A percentile compares a stretch with the other conserved stretches of the same genome.
These are phyloP conservation scores for Scheffersomyces lignicola DNA, from an alignment of 1,139 yeast species.

Conservation along the genomic window DNA sequence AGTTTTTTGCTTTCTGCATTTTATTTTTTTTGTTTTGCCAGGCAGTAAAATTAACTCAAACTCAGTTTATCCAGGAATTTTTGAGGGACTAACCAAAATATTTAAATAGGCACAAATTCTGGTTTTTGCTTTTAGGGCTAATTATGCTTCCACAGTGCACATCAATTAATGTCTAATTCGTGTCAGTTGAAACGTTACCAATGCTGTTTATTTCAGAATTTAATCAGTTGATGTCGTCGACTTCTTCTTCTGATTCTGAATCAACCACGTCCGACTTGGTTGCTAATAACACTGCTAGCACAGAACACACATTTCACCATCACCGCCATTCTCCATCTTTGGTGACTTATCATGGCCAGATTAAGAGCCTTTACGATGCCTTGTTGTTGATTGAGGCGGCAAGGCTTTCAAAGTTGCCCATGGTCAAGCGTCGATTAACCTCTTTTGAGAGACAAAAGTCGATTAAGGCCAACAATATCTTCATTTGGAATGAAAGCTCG, in stretches of 20 bases:
- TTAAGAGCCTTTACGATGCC: conserved; percentile 59
- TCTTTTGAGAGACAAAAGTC: conserved; percentile 48
- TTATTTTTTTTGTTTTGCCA: background rate
- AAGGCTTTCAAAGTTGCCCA: conserved; percentile 53
- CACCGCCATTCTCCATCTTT: conserved; percentile 31
- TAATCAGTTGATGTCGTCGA: background rate
- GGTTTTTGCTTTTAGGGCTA: background rate
- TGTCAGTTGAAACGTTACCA: background rate
- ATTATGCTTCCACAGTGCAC: background rate
- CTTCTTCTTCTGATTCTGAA: background rate
- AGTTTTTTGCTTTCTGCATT: background rate
- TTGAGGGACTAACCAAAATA: no score
- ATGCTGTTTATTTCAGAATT: conserved; percentile 1
- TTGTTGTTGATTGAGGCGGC: conserved; percentile 63
- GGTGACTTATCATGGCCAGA: conserved; percentile 40
- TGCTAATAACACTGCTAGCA: background rate
- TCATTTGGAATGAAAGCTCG: conserved; percentile 68
- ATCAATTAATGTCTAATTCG: background rate
- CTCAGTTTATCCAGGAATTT: background rate
- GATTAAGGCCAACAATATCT: conserved; percentile 58
- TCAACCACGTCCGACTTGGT: background rate
- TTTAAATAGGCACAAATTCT: conserved; percentile 1
- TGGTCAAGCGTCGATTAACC: conserved; percentile 55
- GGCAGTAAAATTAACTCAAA: conserved; percentile 1
- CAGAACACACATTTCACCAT: background rate